Evolutionary conservation across 208 protist species (phyloP).

Genomic region (Jaenimonas drosophilae): DNA sequence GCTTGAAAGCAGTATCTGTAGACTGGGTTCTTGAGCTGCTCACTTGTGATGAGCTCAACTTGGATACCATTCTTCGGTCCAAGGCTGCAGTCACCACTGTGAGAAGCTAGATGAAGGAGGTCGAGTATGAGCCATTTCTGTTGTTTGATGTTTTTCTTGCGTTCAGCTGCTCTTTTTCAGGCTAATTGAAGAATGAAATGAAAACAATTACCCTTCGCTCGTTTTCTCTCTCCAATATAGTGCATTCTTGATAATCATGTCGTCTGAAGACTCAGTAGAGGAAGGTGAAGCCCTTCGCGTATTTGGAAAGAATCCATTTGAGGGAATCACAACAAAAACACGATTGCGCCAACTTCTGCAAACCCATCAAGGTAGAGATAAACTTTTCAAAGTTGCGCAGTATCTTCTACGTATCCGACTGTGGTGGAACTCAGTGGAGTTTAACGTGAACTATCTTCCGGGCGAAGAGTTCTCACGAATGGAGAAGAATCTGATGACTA

Average conservation of each 20-base stretch:
- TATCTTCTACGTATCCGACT: constrained; percentile 77
- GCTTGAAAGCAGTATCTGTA: too few relatives aligned
- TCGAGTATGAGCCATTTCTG: too few relatives aligned
- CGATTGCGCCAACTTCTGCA: constrained; percentile 82
- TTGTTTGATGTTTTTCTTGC: too few relatives aligned
- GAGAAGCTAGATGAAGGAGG: too few relatives aligned
- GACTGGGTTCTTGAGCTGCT: too few relatives aligned
- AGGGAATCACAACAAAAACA: constrained; percentile 79
- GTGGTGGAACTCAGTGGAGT: constrained; percentile 70
- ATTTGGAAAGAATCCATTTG: constrained; percentile 74
- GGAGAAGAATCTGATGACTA: constrained; percentile 86
- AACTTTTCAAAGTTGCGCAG: constrained; percentile 85
- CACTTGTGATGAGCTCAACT: too few relatives aligned
- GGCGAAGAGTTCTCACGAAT: constrained; percentile 62
- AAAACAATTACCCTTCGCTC: too few relatives aligned
- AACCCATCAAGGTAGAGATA: constrained; percentile 85
- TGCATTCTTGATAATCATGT: constrained; percentile 5
- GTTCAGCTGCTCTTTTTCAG: too few relatives aligned
- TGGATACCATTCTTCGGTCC: too few relatives aligned
- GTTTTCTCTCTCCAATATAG: too few relatives aligned
- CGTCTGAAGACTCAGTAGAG: constrained; percentile 4
- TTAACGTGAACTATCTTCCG: constrained; percentile 68
- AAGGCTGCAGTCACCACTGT: too few relatives aligned
- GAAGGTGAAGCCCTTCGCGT: constrained; percentile 58
- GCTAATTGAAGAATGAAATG: too few relatives aligned